Evolutionary conservation across 106 monocot species (phyloP).

Genomic region (Dioscorea zingiberensis): DNA sequence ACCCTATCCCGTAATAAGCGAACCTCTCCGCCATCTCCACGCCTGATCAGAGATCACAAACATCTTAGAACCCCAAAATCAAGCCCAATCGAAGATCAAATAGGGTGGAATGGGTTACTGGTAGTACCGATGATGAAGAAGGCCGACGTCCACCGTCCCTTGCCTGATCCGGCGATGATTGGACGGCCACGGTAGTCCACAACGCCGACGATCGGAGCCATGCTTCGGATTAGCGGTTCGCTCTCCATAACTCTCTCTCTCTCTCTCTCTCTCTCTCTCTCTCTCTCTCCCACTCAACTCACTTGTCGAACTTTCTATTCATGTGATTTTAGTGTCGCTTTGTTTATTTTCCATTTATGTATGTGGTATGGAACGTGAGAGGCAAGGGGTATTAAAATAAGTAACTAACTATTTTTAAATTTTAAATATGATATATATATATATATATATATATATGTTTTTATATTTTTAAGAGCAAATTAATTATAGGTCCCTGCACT

Average conservation of each 20-base stretch:
- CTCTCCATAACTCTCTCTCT: neutral
- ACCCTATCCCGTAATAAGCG: constrained; percentile 42
- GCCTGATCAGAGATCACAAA: constrained; percentile 8
- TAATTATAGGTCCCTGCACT: too few relatives aligned
- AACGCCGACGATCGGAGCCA: neutral
- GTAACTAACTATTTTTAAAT: too few relatives aligned
- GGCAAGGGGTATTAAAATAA: too few relatives aligned
- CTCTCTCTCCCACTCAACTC: too few relatives aligned
- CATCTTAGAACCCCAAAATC: neutral
- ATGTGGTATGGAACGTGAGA: too few relatives aligned
- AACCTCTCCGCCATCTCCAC: constrained; percentile 53
- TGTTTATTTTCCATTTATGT: too few relatives aligned
- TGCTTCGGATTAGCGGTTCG: neutral
- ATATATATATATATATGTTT: too few relatives aligned
- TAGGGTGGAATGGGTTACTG: neutral
- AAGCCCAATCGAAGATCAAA: neutral
- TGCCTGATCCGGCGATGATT: neutral
- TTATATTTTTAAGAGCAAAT: too few relatives aligned
- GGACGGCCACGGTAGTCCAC: constrained; percentile 13
- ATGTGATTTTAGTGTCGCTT: neutral
- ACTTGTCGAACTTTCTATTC: too few relatives aligned
- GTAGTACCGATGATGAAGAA: constrained; percentile 26
- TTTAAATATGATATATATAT: too few relatives aligned
- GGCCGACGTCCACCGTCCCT: constrained; percentile 33
- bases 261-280: constrained; percentile 4